phyloP scores from a whole-genome alignment of 2,329 filamentous ascomycete genomes.

The Chaetomiaceae sp. region DNA sequence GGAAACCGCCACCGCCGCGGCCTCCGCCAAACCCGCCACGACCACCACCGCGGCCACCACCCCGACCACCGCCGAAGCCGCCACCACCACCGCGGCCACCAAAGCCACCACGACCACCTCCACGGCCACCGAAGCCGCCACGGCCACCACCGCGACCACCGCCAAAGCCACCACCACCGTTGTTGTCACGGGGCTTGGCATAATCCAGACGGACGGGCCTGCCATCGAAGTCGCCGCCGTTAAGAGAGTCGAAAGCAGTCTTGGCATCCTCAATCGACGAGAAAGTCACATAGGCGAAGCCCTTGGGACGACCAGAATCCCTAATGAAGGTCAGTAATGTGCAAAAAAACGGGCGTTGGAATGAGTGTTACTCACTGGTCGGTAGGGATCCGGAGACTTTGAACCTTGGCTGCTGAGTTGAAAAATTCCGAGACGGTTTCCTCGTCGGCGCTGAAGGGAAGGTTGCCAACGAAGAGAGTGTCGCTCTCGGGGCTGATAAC shows the following conservation, averaged over 20 bases:
- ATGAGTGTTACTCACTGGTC: slow-evolving; percentile 55
- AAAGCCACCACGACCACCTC: slow-evolving; percentile 32
- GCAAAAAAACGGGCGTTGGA: background rate
- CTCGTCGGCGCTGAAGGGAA: slow-evolving; percentile 79
- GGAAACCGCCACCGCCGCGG: slow-evolving; percentile 55
- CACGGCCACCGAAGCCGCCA: slow-evolving; percentile 45
- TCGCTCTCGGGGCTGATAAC: slow-evolving; percentile 73
- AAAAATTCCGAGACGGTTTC: slow-evolving; percentile 72
- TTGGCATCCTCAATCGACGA: slow-evolving; percentile 77
- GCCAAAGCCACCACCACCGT: slow-evolving; percentile 47
- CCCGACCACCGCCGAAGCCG: slow-evolving; percentile 41
- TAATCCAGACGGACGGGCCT: slow-evolving; percentile 81
- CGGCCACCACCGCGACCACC: slow-evolving; percentile 41
- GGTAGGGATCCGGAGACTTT: slow-evolving; percentile 81
- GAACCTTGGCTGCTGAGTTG: slow-evolving; percentile 63
- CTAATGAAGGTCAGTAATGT: slow-evolving; percentile 39
- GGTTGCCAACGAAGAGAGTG: slow-evolving; percentile 88
- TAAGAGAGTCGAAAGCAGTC: slow-evolving; percentile 60
- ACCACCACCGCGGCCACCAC: slow-evolving; percentile 47
- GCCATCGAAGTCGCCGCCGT: slow-evolving; percentile 61
- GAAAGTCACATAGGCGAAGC: slow-evolving; percentile 89
- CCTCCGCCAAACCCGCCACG: slow-evolving; percentile 44
- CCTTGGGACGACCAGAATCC: slow-evolving; percentile 80
- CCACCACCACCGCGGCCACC: slow-evolving; percentile 42
- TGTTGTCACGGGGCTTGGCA: slow-evolving; percentile 55